Evolutionary conservation across 2,329 filamentous ascomycete genomes (phyloP), one percentile per base, ranked within the genome.

Genomic region (Hypoxylon sp.): DNA sequence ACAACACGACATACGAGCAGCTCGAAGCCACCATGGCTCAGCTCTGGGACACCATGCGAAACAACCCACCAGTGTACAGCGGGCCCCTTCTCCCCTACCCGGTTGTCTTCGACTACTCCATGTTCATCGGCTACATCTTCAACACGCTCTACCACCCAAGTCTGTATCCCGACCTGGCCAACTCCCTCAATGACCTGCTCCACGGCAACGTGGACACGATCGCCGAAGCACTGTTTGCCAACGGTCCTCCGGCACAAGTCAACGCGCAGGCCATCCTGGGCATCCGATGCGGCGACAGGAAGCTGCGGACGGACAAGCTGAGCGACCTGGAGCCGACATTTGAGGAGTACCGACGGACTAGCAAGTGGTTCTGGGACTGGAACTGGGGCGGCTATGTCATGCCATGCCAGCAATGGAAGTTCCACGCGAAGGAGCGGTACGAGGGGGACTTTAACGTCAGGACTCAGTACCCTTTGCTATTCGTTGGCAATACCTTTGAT

Each of bases 401-500:
- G 50, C 55, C 67, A 19, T 83, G 82, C 70, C 77, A 76, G 1
- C 78, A 78, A 66, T 83, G 81, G 82, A 71, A 64, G 17, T 60
- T 80, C 7, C 67, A 76, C 1, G 76, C 81, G 17, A 79, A 77
- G 52, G 80, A 81, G 70, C 72, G 74, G 21, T 80, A 79, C 49
- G 67, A 60, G 5, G 77, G 75, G 1, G 74, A 77, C 32, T 80
- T 81, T 56, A 25, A 50, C 4, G 65, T 74, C n/a, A 66, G 57
- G 48, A 70, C 73, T 5, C 58, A 59, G 21, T 69, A 65, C 34
- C 72, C 73, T 1, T 19, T 82, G 2, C 70, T 83, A 2, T 60
- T 83, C 6, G 72, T 83, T 10, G 77, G 78, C 9, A 82, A 80
- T 63, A 77, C 74, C 0, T 75, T 73, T 23, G 82, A 84, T 55